Base-by-base conservation (phyloP, 768 basidiomycete genomes). In the Termitomyces eurrhizus region DNA sequence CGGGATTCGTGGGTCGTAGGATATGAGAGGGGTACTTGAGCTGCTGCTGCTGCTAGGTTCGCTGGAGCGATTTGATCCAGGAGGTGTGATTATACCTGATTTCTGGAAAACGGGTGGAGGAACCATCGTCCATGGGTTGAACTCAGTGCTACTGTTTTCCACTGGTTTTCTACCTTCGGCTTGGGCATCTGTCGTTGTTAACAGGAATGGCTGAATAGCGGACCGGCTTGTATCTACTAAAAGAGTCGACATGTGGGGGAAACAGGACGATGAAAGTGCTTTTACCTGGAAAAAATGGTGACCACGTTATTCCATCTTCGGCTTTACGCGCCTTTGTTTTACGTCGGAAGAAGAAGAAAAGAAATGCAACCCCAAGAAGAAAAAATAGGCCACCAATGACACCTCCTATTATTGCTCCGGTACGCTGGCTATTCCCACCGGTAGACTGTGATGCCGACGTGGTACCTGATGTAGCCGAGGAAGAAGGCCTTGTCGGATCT, bases 391-490 rank as follows among this genome's bases (percentile, higher is more conserved):
- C 65, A 24, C 71, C 73, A 44, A 75, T 32, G 14, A 73, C 63
- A 26, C 63, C 69, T n/a, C 75, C 76, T 8, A 69, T 65, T 32
- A 78, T 72, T 12, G 64, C 64, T 12, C 70, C 74, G 49, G 66
- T 59, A 32, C 63, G 59, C 35, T 7, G 9, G 46, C 14, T 41
- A 24, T 11, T 24, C 16, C 9, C 26, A 24, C 16, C 16, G 29
- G 54, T 56, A 8, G 57, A 56, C 21, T 48, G 50, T 12, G 67
- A 58, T 21, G 56, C n/a, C n/a, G 3, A n/a, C 3, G 3, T 21
- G n/a, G 3, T 9, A n/a, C 57, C n/a, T 5, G 67, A 56, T 21
- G 52, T 26, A 18, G 61, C 36, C 33, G 56, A 24, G 9, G 66
- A 59, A 21, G 64, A 57, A 24, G 65, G 41, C 39, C 67, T 66